Percentiles rank a stretch among this genome's conserved stretches.
Conservation (phyloP, 768 basidiomycete species). For the Cubamyces sp. region DNA sequence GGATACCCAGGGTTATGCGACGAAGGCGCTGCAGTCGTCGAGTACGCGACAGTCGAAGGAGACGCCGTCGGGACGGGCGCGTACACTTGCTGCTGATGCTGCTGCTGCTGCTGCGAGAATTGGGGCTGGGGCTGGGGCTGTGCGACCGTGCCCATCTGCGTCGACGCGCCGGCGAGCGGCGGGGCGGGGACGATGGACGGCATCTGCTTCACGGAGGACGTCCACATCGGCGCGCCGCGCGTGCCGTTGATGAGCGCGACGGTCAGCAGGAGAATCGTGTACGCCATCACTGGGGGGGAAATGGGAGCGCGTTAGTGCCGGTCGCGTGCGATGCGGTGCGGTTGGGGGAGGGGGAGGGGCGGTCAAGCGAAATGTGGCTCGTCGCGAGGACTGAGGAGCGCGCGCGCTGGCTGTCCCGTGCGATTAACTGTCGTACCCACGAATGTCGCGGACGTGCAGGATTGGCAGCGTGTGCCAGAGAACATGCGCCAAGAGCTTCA, state of each 20-base stretch:
- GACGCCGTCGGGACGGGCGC: slow-evolving; percentile 8
- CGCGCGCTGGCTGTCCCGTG: no score
- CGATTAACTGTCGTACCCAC: no score
- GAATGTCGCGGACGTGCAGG: no score
- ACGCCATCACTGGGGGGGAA: slow-evolving; percentile 13
- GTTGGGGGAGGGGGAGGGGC: neutral
- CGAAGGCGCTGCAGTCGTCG: neutral
- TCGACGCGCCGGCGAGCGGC: neutral
- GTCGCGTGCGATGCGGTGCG: no score
- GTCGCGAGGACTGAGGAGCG: no score
- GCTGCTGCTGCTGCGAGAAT: neutral
- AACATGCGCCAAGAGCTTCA: no score
- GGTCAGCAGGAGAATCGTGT: slow-evolving; percentile 24
- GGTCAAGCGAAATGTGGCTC: no score
- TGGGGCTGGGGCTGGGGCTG: neutral
- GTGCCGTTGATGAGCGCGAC: slow-evolving; percentile 20
- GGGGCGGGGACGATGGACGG: neutral
- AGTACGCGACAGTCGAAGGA: neutral
- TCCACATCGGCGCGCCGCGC: slow-evolving; percentile 22
- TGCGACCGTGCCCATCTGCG: neutral
- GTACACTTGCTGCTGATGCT: neutral
- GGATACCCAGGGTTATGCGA: slow-evolving; percentile 3
- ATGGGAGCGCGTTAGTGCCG: neutral
- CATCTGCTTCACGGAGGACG: slow-evolving; percentile 12
- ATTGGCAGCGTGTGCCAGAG: no score